Base-by-base conservation (phyloP, 1,284 basidiomycete species). In the Serendipita sp. region DNA sequence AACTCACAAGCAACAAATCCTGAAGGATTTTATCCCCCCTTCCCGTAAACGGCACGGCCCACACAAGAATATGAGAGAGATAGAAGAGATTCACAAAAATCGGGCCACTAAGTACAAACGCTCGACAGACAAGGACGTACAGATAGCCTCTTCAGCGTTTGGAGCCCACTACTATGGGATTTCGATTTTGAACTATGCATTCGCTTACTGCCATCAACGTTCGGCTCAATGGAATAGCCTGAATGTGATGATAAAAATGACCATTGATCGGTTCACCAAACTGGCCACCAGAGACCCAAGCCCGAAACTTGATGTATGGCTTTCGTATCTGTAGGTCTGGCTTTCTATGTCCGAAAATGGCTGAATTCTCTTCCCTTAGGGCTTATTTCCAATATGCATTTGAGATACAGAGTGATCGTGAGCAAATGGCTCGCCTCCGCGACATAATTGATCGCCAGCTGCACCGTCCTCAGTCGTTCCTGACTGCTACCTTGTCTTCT, bases 341-440 rank as follows among this genome's bases (percentile, higher is more conserved):
- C 32, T 17, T 8, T 22, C 17, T 4, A 12, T 32, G 8, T 58
- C 26, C 8, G 22, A 8, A 22, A 58, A 10, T n/a, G 12, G 22
- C 32, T 35, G 32, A n/a, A 35, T 32, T 8, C 34, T n/a, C 15
- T 26, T 29, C 12, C n/a, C 8, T 35, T 35, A 58, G 53, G 15
- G 22, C 17, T 32, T 58, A 30, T 32, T 32, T 58, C 17, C 26
- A 58, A 58, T 35, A 32, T 32, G 12, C 53, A n/a, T n/a, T 58
- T n/a, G 53, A 58, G 32, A 58, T 58, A 32, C 53, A 58, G 34
- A 30, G 15, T 35, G 53, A 58, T 32, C 53, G 53, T n/a, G 29
- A 58, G 34, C 32, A 35, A n/a, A 58, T 58, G 22, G 29, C 17
- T 29, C 45, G 45, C n/a, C n/a, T 49, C 6, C 45, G 45, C 17